Base-by-base conservation (phyloP, 1,139 yeast species). In the Suhomyces taliae region DNA sequence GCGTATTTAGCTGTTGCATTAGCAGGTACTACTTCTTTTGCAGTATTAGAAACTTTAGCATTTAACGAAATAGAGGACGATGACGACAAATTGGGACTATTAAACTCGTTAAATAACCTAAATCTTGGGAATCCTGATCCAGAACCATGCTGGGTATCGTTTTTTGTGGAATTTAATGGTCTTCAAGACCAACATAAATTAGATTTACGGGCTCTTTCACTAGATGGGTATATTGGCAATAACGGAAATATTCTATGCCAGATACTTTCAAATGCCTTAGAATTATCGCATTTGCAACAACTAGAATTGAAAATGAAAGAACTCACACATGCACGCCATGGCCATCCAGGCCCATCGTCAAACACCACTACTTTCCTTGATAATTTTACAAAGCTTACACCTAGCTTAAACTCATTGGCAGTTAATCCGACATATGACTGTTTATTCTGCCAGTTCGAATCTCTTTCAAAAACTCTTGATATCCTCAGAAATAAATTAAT, bases 391-490 rank as follows among this genome's bases (percentile, higher is more conserved):
- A 40, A 33, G 8, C 40, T 26, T 15, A 56, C 61, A 2, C 53
- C 53, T 14, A 49, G 45, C 40, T 48, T 60, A n/a, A 40, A 39
- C 9, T 42, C 47, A 7, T 45, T 59, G 33, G 53, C 55, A 6
- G 43, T 54, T 5, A 48, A 42, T 12, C 63, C 62, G 6, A 56
- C 61, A 3, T 48, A 51, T 27, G 58, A 59, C 43, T 59, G 64
- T 43, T 46, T 56, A 9, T 47, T 50, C 27, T 59, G 64, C 42
- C 63, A 60, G 39, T 51, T 46, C 39, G 48, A 49, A 4, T 40
- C 58, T 1, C 36, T 57, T 10, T 37, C 39, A 26, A 27, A 14
- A 9, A 37, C 52, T 3, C 41, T 60, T 14, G 36, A 39, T 4
- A 48, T 48, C 33, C 7, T 52, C 4, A 46, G 50, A 7, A 32